Conservation (phyloP, 2,329 filamentous ascomycete genomes). For the Aureobasidium sp. region DNA sequence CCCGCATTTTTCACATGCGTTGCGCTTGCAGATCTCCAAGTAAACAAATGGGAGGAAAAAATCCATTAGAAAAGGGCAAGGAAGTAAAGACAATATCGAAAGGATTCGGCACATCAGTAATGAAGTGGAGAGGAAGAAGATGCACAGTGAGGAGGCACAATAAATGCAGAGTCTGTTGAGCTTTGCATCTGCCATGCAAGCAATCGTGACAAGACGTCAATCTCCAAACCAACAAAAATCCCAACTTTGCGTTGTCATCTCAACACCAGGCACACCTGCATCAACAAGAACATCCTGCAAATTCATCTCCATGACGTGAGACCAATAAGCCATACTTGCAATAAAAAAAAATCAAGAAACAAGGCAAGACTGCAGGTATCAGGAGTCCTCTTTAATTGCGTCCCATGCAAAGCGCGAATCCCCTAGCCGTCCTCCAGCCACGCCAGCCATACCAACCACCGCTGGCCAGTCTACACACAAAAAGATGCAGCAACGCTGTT, state of each 20-base stretch:
- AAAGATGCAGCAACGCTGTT: background rate
- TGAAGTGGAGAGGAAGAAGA: no score
- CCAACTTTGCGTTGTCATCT: background rate
- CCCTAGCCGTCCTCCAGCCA: background rate
- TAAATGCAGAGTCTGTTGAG: no score
- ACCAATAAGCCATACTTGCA: background rate
- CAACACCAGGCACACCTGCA: background rate
- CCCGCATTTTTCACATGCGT: conserved; percentile 1
- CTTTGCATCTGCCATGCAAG: background rate
- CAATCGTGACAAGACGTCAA: background rate
- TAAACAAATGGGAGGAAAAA: conserved; percentile 4
- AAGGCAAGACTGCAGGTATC: background rate
- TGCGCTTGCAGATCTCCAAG: background rate
- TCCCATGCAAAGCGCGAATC: background rate
- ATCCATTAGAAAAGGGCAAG: background rate
- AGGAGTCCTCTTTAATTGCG: background rate
- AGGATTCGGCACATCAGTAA: no score
- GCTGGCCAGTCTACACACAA: background rate
- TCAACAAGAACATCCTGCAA: background rate
- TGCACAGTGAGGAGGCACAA: no score
- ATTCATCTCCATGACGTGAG: background rate
- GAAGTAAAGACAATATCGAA: background rate
- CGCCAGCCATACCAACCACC: conserved; percentile 11
- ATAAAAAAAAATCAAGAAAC: background rate
- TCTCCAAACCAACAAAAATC: background rate